Base-by-base conservation (phyloP, 176 grass and related monocot species). In the Aegilops umbellulata region DNA sequence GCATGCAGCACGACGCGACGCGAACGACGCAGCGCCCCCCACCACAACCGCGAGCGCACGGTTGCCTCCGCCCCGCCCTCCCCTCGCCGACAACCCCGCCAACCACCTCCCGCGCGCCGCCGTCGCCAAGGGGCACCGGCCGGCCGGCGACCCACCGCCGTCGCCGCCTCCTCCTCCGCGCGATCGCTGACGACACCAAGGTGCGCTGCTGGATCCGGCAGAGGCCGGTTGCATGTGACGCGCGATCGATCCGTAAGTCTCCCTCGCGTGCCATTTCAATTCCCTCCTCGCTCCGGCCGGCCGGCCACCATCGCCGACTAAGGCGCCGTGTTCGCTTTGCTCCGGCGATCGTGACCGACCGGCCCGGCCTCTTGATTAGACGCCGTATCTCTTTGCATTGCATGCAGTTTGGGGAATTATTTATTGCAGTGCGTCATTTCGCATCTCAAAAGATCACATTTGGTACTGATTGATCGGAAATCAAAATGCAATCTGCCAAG, bases 101-200 rank as follows among this genome's bases (percentile, higher is more conserved):
- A 75, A 49, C 44, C 44, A 27, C 73, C 73, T 55, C 73, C 73
- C 73, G 3, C 60, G 73, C 73, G 73, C 73, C 22, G 42, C 73
- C 73, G 73, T 76, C 73, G 44, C 74, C 74, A 76, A 55, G 46
- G 46, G 46, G 26, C 74, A 22, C 74, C 74, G 25, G 74, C 74
- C 46, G 74, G 46, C 74, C 74, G 74, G 74, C 74, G 46, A 76
- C 74, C 44, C 8, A 55, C 74, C 74, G 74, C 44, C 74, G 46
- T 32, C 27, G 46, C 44, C 73, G 74, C 39, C 69, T 25, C 14
- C 69, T 73, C 69, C 23, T 55, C 69, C 44, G 15, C 47, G 74
- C 74, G 1, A 76, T 76, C 47, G 74, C 7, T 27, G 46, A 19
- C 27, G 46, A 19, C 46, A 29, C 26, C 44, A 32, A 76, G 74